Evolutionary conservation across 805 yeast species (phyloP).

Genomic region (Wickerhamomyces queroliae): DNA sequence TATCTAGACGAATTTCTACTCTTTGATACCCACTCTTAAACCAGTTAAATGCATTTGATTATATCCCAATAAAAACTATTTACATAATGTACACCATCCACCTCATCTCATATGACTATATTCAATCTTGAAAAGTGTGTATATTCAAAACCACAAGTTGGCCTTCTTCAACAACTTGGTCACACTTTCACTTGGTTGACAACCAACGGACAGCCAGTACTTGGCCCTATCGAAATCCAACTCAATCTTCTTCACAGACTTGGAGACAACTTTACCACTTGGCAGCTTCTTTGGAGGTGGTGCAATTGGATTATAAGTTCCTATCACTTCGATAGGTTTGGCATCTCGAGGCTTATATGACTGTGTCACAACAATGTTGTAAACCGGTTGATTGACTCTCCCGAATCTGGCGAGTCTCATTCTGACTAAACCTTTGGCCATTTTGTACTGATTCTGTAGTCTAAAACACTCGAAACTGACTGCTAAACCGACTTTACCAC

Average conservation of each 20-base stretch:
- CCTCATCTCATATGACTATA: neutral
- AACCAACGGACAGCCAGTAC: conserved; percentile 97
- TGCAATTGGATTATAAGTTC: conserved; percentile 86
- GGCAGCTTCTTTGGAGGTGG: conserved; percentile 57
- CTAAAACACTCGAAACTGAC: neutral
- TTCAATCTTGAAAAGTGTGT: no score
- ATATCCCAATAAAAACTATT: neutral
- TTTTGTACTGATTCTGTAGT: conserved; percentile 15
- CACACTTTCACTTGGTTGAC: conserved; percentile 85
- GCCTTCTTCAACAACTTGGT: conserved; percentile 71
- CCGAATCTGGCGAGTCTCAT: conserved; percentile 93
- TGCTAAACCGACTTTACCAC: neutral
- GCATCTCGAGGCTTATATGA: conserved; percentile 73
- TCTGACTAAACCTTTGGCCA: conserved; percentile 66
- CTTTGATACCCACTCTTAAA: neutral
- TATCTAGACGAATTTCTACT: no score
- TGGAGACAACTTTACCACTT: conserved; percentile 39
- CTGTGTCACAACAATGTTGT: conserved; percentile 87
- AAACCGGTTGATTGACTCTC: conserved; percentile 77
- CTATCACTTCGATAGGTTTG: conserved; percentile 90
- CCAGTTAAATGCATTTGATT: neutral
- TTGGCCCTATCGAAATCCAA: conserved; percentile 85
- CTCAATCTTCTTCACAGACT: conserved; percentile 71
- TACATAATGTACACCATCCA: neutral
- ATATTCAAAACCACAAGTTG: conserved; percentile 40